These are phyloP conservation scores for Fusarium penzigii DNA, from an alignment of 2,329 filamentous ascomycete genomes.

Conservation along the genomic window DNA sequence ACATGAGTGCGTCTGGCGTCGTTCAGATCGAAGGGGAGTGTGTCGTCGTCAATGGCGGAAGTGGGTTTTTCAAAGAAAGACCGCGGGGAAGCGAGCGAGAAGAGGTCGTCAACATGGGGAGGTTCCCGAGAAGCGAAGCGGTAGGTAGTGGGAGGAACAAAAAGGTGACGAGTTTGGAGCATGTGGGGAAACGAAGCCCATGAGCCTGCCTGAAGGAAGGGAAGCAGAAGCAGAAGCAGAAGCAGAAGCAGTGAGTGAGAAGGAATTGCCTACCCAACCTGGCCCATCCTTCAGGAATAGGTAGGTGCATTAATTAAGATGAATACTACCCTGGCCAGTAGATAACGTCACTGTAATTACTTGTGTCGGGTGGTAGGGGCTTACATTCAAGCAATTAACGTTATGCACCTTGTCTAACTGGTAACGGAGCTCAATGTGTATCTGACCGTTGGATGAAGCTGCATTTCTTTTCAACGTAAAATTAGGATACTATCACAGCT, in stretches of 20 bases:
- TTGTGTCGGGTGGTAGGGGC: no score
- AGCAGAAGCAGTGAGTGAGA: background rate
- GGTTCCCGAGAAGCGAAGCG: slow-evolving; percentile 2
- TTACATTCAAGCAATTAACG: no score
- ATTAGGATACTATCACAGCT: no score
- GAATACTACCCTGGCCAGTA: no score
- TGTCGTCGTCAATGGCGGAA: slow-evolving; percentile 24
- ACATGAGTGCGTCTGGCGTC: slow-evolving; percentile 31
- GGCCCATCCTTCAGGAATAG: no score
- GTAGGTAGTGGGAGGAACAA: slow-evolving; percentile 5
- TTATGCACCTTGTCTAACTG: no score
- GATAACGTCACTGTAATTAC: no score
- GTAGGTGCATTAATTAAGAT: no score
- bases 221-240: slow-evolving; percentile 8
- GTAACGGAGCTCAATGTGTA: no score
- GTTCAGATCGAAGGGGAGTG: slow-evolving; percentile 4
- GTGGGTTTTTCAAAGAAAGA: background rate
- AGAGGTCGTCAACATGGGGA: slow-evolving; percentile 11
- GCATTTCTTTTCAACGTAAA: no score
- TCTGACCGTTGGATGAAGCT: no score
- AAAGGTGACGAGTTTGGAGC: slow-evolving; percentile 1
- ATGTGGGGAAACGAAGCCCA: slow-evolving; percentile 9
- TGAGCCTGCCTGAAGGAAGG: slow-evolving; percentile 7
- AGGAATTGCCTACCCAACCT: no score
- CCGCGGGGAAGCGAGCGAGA: slow-evolving; percentile 4